Evolutionary conservation across 2,329 filamentous ascomycete species (phyloP).

Genomic region (Xylaria sp.): DNA sequence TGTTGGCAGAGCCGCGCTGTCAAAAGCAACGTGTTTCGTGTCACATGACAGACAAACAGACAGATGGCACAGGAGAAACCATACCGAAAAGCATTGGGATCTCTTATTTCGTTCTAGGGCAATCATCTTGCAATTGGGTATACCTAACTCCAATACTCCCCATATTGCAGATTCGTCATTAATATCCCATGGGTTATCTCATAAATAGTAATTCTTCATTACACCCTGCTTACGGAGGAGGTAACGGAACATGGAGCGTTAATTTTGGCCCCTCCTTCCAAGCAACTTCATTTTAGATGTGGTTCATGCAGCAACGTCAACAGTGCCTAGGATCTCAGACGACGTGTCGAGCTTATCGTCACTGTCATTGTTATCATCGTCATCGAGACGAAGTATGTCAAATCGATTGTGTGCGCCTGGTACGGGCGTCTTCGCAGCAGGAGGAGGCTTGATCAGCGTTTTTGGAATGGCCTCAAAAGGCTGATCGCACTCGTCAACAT

Average conservation of each 20-base stretch:
- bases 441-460: constrained; percentile 28
- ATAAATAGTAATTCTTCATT: constrained; percentile 6
- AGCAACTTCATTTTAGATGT: background rate
- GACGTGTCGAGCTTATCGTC: constrained; percentile 48
- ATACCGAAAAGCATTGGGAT: constrained; percentile 7
- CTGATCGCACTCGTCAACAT: constrained; percentile 75
- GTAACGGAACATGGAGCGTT: background rate
- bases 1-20: too few species aligned
- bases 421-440: constrained; percentile 27
- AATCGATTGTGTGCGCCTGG: constrained; percentile 43
- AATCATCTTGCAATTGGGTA: constrained; percentile 27
- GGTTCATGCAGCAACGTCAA: constrained; percentile 40
- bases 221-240: background rate
- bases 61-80: background rate
- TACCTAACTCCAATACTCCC: constrained; percentile 31
- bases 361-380: constrained; percentile 45
- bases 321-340: constrained; percentile 46
- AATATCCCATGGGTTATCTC: background rate
- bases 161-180: constrained; percentile 14
- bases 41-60: background rate
- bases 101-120: constrained; percentile 14
- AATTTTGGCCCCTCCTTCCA: background rate
- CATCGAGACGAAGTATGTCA: constrained; percentile 46
- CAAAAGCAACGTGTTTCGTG: background rate
- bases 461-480: constrained; percentile 57